A percentile compares a stretch with the other conserved stretches of the same genome.
Conservation (phyloP, 768 basidiomycete genomes). For the Serendipita sp. region DNA sequence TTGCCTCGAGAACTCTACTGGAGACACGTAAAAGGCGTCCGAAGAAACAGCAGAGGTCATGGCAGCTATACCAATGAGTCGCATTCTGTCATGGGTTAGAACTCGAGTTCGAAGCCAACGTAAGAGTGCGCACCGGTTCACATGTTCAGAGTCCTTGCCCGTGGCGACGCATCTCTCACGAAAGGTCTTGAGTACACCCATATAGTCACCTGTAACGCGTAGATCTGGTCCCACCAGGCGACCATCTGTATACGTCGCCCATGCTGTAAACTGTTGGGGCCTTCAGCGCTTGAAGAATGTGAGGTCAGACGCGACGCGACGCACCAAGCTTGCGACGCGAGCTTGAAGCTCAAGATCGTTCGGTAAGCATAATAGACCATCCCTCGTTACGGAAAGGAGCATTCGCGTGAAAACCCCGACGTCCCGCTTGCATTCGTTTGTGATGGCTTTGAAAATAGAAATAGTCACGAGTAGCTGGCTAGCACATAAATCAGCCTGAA, state of each 20-base stretch:
- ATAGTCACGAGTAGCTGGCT: slow-evolving; percentile 73
- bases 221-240: slow-evolving; percentile 67
- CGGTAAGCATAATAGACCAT: slow-evolving; percentile 19
- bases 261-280: slow-evolving; percentile 60
- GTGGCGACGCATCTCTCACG: slow-evolving; percentile 39
- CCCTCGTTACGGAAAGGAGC: slow-evolving; percentile 46
- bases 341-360: slow-evolving; percentile 60
- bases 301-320: slow-evolving; percentile 26
- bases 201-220: slow-evolving; percentile 49
- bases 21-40: slow-evolving; percentile 63
- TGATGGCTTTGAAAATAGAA: slow-evolving; percentile 62
- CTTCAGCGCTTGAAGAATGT: neutral
- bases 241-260: slow-evolving; percentile 84
- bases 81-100: slow-evolving; percentile 34
- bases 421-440: slow-evolving; percentile 76
- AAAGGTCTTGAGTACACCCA: slow-evolving; percentile 50
- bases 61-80: slow-evolving; percentile 74
- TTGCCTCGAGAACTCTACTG: slow-evolving; percentile 56
- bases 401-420: slow-evolving; percentile 57
- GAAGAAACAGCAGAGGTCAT: slow-evolving; percentile 68
- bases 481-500: neutral
- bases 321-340: slow-evolving; percentile 63
- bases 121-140: slow-evolving; percentile 42
- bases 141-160: slow-evolving; percentile 47
- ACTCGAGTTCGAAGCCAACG: neutral